Base-by-base conservation (phyloP, 192 early-diverging fungal species). In the Backusella tarrabulga region DNA sequence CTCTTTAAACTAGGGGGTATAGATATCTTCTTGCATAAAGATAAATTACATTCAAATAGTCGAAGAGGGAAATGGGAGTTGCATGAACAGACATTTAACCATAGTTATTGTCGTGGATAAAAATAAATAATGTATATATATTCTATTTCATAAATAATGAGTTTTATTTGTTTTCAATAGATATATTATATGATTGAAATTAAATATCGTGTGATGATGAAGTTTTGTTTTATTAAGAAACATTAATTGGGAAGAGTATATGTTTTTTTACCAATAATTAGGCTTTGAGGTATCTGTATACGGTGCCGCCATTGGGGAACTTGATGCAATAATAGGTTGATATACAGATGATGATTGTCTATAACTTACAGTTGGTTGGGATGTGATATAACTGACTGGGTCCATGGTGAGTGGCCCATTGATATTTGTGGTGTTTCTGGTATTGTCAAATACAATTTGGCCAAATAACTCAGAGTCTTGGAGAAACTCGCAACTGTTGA, bases 31-130 rank as follows among this genome's bases (percentile, higher is more conserved):
- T 67, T 34, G 70, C 71, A 76, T 2, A 19, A 50, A 1, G 29
- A 34, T 14, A 42, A 34, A 38, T 76, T 76, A 34, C 17, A 35
- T 36, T 44, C 73, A 60, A 29, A 74, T 73, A 75, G 80, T 23
- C 84, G 97, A 41, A 80, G 90, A 21, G 95, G 89, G 35, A 77
- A 88, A 74, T 99, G 97, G 97, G 87, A 90, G 36, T 79, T 99
- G 76, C 96, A 99, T 56, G 97, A 97, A 76, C 97, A 99, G 78
- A 91, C 90, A 0, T 95, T 94, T 79, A 91, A 93, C 80, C 92
- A 95, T 79, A 81, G 85, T 50, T 92, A 89, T 74, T 85, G 84
- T 56, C 86, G 87, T 1, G 80, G 79, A n/a, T 60, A 29, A 21
- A 56, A 23, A 21, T 32, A 21, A 63, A 29, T 29, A 12, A 63